These are phyloP conservation scores for Colletotrichum orchidophilum DNA, from an alignment of 2,329 filamentous ascomycete genomes.

Conservation along the genomic window DNA sequence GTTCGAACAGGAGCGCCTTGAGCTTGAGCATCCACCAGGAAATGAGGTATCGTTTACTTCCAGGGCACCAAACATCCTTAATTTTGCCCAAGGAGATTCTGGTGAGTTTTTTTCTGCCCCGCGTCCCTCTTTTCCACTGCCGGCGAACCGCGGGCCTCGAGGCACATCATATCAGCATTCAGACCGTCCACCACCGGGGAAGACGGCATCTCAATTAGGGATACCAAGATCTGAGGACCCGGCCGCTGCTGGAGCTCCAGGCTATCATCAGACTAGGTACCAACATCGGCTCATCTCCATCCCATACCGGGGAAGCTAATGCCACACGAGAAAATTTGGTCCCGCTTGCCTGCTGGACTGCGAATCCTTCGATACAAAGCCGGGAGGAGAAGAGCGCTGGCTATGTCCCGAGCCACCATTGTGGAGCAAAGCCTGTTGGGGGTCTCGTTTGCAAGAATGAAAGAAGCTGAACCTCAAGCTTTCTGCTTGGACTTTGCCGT, in stretches of 20 bases:
- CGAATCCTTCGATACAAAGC: neutral
- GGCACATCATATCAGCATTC: conserved; percentile 19
- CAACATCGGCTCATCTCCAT: conserved; percentile 18
- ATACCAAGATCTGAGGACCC: neutral
- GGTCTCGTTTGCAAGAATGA: neutral
- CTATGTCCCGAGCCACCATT: neutral
- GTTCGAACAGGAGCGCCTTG: neutral
- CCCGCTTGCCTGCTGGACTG: neutral
- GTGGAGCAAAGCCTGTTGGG: neutral
- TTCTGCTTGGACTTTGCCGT: neutral
- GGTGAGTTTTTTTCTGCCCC: conserved; percentile 18
- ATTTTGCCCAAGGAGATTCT: conserved; percentile 12
- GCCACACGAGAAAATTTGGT: neutral
- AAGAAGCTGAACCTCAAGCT: neutral
- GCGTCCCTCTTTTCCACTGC: conserved; percentile 11
- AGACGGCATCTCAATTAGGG: conserved; percentile 17
- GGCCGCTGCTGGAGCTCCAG: neutral
- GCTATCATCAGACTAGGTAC: neutral
- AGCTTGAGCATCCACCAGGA: conserved; percentile 1
- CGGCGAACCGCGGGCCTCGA: conserved; percentile 17
- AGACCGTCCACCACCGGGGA: conserved; percentile 11
- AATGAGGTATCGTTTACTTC: conserved; percentile 21
- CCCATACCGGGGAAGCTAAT: neutral
- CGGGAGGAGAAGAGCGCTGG: neutral
- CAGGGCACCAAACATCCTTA: conserved; percentile 19